Conservation (phyloP, 371 early-diverging fungal genomes). For the Mortierella sp. region DNA sequence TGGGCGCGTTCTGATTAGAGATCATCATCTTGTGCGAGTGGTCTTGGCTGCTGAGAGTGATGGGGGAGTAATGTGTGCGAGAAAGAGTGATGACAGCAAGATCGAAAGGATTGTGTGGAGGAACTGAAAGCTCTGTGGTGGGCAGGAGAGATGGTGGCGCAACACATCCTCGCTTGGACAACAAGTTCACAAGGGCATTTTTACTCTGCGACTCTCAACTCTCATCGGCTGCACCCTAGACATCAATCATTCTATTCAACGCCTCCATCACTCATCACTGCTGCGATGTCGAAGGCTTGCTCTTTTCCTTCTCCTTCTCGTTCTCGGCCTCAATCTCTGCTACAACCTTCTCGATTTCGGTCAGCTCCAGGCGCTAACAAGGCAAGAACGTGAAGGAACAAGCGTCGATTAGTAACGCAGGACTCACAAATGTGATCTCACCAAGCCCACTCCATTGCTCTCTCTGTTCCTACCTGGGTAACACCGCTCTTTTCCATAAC, state of each 20-base stretch:
- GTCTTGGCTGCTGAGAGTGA: background rate
- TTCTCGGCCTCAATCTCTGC: constrained; percentile 93
- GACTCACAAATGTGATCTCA: background rate
- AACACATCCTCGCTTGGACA: background rate
- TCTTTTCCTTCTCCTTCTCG: constrained; percentile 85
- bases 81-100: background rate
- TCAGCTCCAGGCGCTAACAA: constrained; percentile 72
- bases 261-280: no score
- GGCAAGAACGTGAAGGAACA: background rate
- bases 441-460: background rate
- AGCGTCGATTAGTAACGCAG: constrained; percentile 1
- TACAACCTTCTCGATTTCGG: constrained; percentile 89
- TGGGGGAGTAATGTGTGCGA: background rate
- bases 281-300: constrained; percentile 36
- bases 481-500: constrained; percentile 82
- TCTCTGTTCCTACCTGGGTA: constrained; percentile 64
- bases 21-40: constrained; percentile 34
- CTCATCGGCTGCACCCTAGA: no score
- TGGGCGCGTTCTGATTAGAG: constrained; percentile 41
- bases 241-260: no score
- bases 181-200: no score
- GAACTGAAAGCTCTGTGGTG: no score
- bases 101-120: background rate
- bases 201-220: no score
- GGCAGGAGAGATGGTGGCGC: constrained; percentile 10